Evolutionary conservation across 2,329 filamentous ascomycete species (phyloP), one percentile per base, ranked within the genome.

Genomic region (Grosmannia clavigera): DNA sequence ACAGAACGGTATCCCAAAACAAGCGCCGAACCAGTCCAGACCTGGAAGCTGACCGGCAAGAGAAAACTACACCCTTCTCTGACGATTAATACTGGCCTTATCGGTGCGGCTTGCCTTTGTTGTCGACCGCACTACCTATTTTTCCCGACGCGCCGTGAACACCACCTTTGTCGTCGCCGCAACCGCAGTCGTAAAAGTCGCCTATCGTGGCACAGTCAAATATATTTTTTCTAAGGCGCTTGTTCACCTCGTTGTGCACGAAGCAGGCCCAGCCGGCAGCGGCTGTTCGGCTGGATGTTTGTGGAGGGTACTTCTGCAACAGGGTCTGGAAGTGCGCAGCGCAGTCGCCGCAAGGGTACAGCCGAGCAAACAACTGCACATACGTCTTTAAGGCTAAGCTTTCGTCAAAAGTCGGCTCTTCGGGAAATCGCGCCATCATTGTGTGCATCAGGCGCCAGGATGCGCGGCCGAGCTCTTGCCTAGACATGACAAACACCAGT

Each of bases 401-500:
- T 65, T 88, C 84, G 64, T 85, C 82, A 58, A 76, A 69, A 3
- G 81, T 80, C 2, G 85, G 84, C 66, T 82, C 76, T 59, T 86
- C 83, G 65, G 85, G 85, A 72, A 86, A 88, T 51, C 83, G 81
- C 12, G 83, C 81, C 75, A 86, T 83, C 79, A 85, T 87, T 3
- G 85, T 87, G 70, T 88, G 85, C 57, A 88, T 74, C 66, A 88
- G 79, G 67, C 85, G 85, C 85, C 85, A 88, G 43, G 83, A 81
- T 29, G 85, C 82, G 62, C 82, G 81, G 64, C 85, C 85, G 55
- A 87, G 79, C 69, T 87, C 84, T 25, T 56, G 40, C 56, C 59
- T 54, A 22, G 27, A 35, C n/a, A 57, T 31, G 33, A 35, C 33
- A 35, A 35, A 2, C 33, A 35, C 9, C 33, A 35, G 33, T 35